Base-by-base conservation (phyloP, 176 grass and related monocot species). In the Oryza rufipogon region DNA sequence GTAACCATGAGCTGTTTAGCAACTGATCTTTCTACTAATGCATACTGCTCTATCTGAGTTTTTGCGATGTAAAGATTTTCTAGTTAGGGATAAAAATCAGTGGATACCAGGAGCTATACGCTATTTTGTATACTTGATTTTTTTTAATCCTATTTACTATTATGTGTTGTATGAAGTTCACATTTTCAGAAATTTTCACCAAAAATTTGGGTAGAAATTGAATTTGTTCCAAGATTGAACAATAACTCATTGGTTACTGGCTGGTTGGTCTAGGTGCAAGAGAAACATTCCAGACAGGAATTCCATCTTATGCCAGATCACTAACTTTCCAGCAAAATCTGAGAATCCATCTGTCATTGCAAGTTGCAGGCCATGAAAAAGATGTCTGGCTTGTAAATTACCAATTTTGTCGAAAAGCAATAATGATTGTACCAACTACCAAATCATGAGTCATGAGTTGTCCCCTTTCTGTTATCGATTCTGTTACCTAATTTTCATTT, bases 391-490 rank as follows among this genome's bases (percentile, higher is more conserved):
- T 74, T 75, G 74, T 68, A 70, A 61, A 64, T 26, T 52, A 68
- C 64, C 41, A 65, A 30, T 80, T 80, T 52, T 87, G 79, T 80
- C 9, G 1, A 76, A 84, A 65, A 42, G 32, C 70, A 80, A 79
- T 80, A 47, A 83, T 74, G 63, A 83, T 75, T 80, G 41, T 79
- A 87, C 75, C 65, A 79, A 28, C 60, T 44, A 71, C 80, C 88
- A 83, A 64, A 75, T 83, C 69, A 74, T 87, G 64, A 77, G 63
- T 80, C 69, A 74, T 90, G 73, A 77, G 73, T n/a, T 74, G 71
- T 77, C 71, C 47, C 67, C 80, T 75, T 79, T 83, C 64, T 70
- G 64, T 52, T 76, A 80, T 75, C 77, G 76, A 69, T 75, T 83
- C 64, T 70, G 64, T 52, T 76, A 80, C 69, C 83, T 81, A 74